These are phyloP conservation scores for Calonectria leucothoes DNA, from an alignment of 2,329 filamentous ascomycete genomes.

Conservation along the genomic window DNA sequence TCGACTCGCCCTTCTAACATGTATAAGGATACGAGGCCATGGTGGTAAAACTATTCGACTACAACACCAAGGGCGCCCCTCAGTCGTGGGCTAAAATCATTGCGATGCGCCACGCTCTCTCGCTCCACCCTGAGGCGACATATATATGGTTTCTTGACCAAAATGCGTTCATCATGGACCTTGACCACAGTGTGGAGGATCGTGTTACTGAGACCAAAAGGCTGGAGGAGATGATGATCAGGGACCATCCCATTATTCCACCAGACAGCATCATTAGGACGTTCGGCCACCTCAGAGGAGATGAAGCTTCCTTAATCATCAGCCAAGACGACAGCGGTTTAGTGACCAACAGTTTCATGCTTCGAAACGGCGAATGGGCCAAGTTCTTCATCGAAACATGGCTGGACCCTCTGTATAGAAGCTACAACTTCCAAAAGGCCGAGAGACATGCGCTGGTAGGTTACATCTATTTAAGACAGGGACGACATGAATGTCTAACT, in stretches of 20 bases:
- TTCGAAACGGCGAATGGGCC: constrained; percentile 89
- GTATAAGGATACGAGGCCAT: constrained; percentile 84
- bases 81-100: constrained; percentile 82
- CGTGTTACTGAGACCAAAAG: constrained; percentile 75
- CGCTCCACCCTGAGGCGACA: constrained; percentile 78
- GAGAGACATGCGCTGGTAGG: constrained; percentile 90
- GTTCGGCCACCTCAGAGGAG: constrained; percentile 81
- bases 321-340: constrained; percentile 88
- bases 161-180: constrained; percentile 90
- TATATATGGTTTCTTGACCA: constrained; percentile 92
- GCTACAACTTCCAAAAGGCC: constrained; percentile 96
- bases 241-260: constrained; percentile 87
- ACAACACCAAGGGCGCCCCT: constrained; percentile 73
- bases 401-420: constrained; percentile 94
- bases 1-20: constrained; percentile 14
- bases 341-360: constrained; percentile 79
- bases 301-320: constrained; percentile 83
- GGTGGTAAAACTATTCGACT: constrained; percentile 81
- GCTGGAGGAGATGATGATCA: constrained; percentile 84
- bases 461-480: background rate
- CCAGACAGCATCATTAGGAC: constrained; percentile 98
- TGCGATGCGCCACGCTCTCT: constrained; percentile 89
- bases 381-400: constrained; percentile 94
- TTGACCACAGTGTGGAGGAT: constrained; percentile 73
- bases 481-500: constrained; percentile 40